phyloP scores from a whole-genome alignment of 768 basidiomycete genomes.

The Lactifluus subvellereus region DNA sequence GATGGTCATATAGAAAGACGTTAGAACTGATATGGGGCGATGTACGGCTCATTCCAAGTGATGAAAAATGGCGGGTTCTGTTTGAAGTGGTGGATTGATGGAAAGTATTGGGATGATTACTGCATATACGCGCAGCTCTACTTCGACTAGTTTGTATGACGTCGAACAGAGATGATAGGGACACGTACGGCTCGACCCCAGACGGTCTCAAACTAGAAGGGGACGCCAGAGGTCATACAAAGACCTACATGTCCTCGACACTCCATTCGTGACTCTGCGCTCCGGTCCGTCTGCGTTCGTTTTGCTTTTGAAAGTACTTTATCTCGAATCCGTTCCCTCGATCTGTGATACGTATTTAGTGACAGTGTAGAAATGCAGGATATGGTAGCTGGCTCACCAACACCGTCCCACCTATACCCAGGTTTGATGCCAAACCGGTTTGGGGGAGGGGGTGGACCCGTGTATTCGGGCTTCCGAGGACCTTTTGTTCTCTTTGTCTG shows the following conservation, averaged over 20 bases:
- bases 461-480: slow-evolving; percentile 77
- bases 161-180: neutral
- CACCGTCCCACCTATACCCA: slow-evolving; percentile 98
- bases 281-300: slow-evolving; percentile 63
- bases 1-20: slow-evolving; percentile 9
- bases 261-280: slow-evolving; percentile 80
- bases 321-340: slow-evolving; percentile 92
- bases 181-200: neutral
- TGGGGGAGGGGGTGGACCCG: slow-evolving; percentile 82
- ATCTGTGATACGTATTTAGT: slow-evolving; percentile 42
- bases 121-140: neutral
- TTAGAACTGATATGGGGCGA: slow-evolving; percentile 6
- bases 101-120: neutral
- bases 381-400: slow-evolving; percentile 52
- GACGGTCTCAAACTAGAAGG: neutral
- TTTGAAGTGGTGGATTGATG: neutral
- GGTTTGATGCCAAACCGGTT: slow-evolving; percentile 95
- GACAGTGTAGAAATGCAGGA: neutral
- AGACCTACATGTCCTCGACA: slow-evolving; percentile 82
- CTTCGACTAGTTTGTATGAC: neutral
- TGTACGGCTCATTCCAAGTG: neutral
- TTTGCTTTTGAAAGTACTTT: slow-evolving; percentile 80
- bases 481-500: slow-evolving; percentile 75
- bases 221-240: neutral
- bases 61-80: slow-evolving; percentile 8